Conservation (phyloP, 305 asterid species). For the Fraxinus baroniana region DNA sequence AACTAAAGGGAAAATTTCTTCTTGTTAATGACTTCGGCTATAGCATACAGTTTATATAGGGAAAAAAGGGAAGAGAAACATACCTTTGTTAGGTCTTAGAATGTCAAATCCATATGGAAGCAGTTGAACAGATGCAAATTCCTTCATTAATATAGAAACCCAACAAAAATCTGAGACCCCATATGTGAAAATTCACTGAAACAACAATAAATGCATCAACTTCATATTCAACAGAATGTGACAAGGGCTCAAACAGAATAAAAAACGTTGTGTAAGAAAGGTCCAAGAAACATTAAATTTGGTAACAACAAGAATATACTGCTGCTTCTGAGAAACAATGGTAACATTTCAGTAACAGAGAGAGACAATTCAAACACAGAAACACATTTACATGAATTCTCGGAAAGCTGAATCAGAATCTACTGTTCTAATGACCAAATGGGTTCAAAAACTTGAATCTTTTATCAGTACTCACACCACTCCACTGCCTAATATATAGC, state of each 20-base stretch:
- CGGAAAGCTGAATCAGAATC: slow-evolving; percentile 36
- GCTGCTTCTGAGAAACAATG: slow-evolving; percentile 22
- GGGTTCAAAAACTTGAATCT: slow-evolving; percentile 20
- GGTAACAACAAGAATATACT: slow-evolving; percentile 34
- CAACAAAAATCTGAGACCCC: slow-evolving; percentile 22
- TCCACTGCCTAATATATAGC: slow-evolving; percentile 4
- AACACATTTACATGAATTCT: slow-evolving; percentile 22
- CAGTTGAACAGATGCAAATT: slow-evolving; percentile 15
- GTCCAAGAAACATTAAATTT: slow-evolving; percentile 57
- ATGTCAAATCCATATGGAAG: slow-evolving; percentile 15
- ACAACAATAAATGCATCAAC: slow-evolving; percentile 59
- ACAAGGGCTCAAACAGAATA: slow-evolving; percentile 43
- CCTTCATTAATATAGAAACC: slow-evolving; percentile 16
- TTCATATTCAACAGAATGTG: slow-evolving; percentile 49
- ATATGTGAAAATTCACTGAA: slow-evolving; percentile 23
- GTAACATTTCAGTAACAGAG: slow-evolving; percentile 12
- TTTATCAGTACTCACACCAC: background rate
- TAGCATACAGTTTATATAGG: background rate
- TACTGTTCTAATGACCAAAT: slow-evolving; percentile 17
- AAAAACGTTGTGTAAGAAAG: slow-evolving; percentile 29
- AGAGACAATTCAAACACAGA: slow-evolving; percentile 16
- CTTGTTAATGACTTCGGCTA: background rate
- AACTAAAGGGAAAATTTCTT: background rate
- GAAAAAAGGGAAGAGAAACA: background rate
- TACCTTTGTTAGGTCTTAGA: slow-evolving; percentile 3